Base-by-base conservation (phyloP, 495 filamentous ascomycete genomes). In the Astrothelium macrocarpum region DNA sequence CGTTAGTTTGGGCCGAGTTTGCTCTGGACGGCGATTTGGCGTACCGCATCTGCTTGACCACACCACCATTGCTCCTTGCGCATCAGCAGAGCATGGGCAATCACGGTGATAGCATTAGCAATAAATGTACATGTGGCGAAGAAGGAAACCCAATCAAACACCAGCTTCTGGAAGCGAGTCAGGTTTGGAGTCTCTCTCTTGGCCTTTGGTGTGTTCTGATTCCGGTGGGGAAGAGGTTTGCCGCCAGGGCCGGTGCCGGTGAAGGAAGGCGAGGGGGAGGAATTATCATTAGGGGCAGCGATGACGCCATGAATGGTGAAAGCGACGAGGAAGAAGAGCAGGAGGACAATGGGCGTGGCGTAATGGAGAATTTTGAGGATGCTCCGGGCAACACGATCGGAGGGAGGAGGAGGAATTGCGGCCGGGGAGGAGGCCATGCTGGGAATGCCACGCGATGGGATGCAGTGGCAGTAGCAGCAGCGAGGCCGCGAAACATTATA, bases 31-130 rank as follows among this genome's bases (percentile, higher is more conserved):
- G 32, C 61, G 36, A 20, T 39, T 32, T 61, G 23, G 82, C 89
- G 77, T 85, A 97, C 93, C 72, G 88, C 87, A 62, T 85, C 82
- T 32, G 88, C 79, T 75, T 96, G 84, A 31, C 90, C 90, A 71
- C 90, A 94, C 94, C 92, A 97, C 91, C 92, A 97, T 45, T 84
- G 78, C 66, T 88, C 79, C 31, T 87, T 78, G 59, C 80, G 78
- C 61, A 80, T 75, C 18, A 80, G 66, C 63, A 96, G 78, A 64
- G 90, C 88, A 79, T 91, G 94, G 62, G 83, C 62, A 53, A 94
- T 84, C 67, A 95, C 86, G 69, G 89, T 85, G 58, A 78, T 79
- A 45, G 87, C 83, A 75, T 91, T 90, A 53, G 78, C 88, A 56
- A 92, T 72, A 62, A 94, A 89, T 18, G 89, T 90, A 62, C 87